A percentile compares a stretch with the other conserved stretches of the same genome.
phyloP scores from a whole-genome alignment of 306 rosid genomes.

The Lagenaria siceraria region DNA sequence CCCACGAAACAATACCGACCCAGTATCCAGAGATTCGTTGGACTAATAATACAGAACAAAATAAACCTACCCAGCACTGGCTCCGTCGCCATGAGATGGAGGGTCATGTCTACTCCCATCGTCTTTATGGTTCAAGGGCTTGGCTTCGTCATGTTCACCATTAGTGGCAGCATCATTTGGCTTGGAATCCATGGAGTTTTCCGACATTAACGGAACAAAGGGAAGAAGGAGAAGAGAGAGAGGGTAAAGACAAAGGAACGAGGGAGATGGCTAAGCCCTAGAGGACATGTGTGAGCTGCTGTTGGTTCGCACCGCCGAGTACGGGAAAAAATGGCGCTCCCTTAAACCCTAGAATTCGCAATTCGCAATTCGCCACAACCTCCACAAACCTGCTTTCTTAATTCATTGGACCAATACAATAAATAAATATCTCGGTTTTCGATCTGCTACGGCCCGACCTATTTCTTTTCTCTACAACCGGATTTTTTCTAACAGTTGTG shows the following conservation, averaged over 20 bases:
- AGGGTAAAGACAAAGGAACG: background rate
- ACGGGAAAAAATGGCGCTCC: background rate
- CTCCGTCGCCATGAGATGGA: slow-evolving; percentile 74
- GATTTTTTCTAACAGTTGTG: no score
- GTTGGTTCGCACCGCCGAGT: background rate
- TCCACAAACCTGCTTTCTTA: background rate
- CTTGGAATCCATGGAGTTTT: slow-evolving; percentile 52
- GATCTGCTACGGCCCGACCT: background rate
- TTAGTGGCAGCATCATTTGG: slow-evolving; percentile 25
- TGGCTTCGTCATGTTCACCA: slow-evolving; percentile 40
- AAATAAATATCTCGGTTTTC: background rate
- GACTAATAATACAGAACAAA: background rate
- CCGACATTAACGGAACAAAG: background rate
- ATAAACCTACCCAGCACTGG: slow-evolving; percentile 70
- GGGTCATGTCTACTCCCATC: slow-evolving; percentile 46
- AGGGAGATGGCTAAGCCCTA: slow-evolving; percentile 2
- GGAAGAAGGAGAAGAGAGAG: background rate
- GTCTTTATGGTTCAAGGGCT: slow-evolving; percentile 40
- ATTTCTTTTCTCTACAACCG: background rate
- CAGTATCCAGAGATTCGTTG: background rate
- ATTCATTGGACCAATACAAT: background rate
- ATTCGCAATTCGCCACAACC: background rate
- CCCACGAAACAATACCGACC: background rate
- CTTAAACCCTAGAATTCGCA: background rate
- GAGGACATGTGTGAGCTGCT: background rate